Evolutionary conservation across 2,329 filamentous ascomycete species (phyloP), one percentile per base, ranked within the genome.

Genomic region (Arthrobotrys iridis): DNA sequence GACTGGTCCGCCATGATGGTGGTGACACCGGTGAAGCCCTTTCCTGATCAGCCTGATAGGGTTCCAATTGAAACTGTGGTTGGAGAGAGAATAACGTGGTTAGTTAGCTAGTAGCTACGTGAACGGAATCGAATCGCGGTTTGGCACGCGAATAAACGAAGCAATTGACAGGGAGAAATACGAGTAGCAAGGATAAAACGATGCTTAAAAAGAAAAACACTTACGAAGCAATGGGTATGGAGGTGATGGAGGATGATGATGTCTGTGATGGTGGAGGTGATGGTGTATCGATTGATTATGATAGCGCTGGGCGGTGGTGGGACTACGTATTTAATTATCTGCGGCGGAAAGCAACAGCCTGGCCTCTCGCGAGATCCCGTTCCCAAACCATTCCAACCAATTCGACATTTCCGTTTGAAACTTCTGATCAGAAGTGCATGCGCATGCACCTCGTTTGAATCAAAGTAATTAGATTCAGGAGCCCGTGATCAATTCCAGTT

Each of bases 1-100:
- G 43, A 43, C 40, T 73, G 71, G 63, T 79, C 78, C 50, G 78
- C 57, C 78, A 79, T 79, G 59, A 50, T 52, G 30, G 37, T 5
- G 45, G 40, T 63, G 30, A 18, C 24, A 15, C 26, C 4, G 15
- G 41, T 30, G 33, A 37, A 50, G n/a, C n/a, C n/a, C n/a, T n/a
- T n/a, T n/a, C n/a, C n/a, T n/a, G n/a, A n/a, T n/a, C n/a, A n/a
- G n/a, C n/a, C n/a, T n/a, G n/a, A n/a, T n/a, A n/a, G n/a, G n/a
- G n/a, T n/a, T n/a, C n/a, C n/a, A n/a, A n/a, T n/a, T n/a, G n/a
- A n/a, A n/a, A n/a, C n/a, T n/a, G n/a, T n/a, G n/a, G n/a, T n/a
- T n/a, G n/a, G n/a, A n/a, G n/a, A n/a, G n/a, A n/a, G n/a, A n/a
- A n/a, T n/a, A n/a, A n/a, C n/a, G n/a, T n/a, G n/a, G n/a, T n/a